Evolutionary conservation across 1,139 yeast species (phyloP).

Genomic region (Geotrichum aggregatum): DNA sequence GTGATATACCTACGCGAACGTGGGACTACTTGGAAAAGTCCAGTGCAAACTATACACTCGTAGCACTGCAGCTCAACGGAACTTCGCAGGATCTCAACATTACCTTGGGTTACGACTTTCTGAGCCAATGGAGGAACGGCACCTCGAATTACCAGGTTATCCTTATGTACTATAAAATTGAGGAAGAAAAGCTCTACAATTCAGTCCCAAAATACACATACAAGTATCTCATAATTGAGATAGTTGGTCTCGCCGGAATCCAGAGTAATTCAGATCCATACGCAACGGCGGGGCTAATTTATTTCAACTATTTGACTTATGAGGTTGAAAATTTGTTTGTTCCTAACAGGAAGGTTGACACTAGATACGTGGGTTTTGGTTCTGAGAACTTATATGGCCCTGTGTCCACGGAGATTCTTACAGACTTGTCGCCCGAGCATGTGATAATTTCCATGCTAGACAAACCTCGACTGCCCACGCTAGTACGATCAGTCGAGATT

Average conservation of each 20-base stretch:
- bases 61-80: background rate
- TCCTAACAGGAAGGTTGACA: background rate
- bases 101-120: background rate
- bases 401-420: background rate
- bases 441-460: constrained; percentile 1
- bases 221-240: background rate
- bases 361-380: constrained; percentile 1
- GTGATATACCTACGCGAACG: background rate
- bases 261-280: background rate
- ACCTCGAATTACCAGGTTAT: background rate
- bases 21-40: background rate
- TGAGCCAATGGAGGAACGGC: background rate
- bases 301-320: background rate
- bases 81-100: background rate
- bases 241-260: background rate
- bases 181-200: background rate
- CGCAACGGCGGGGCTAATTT: background rate
- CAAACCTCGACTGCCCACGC: background rate
- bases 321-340: background rate
- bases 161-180: background rate
- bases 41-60: background rate
- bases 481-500: background rate
- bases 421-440: constrained; percentile 1
- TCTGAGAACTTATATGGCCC: background rate
- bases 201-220: background rate